Conservation (phyloP, 352 stramenopile species). For the Phytophthora citricola region DNA sequence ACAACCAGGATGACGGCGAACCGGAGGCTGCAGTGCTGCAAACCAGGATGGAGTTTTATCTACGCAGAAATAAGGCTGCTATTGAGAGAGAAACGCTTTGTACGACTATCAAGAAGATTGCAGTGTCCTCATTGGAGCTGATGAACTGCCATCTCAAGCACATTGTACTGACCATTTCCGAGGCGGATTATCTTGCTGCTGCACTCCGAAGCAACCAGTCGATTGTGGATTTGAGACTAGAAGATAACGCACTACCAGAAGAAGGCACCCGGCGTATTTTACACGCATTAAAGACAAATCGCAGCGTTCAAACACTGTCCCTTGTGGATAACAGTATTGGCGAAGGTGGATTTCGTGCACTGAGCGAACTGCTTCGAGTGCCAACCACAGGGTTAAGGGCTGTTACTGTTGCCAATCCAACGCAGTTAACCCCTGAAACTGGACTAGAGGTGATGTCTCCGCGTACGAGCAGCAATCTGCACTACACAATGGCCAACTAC, state of each 20-base stretch:
- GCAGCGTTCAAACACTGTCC: constrained; percentile 28
- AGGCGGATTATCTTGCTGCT: constrained; percentile 38
- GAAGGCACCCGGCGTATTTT: constrained; percentile 44
- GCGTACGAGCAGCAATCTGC: constrained; percentile 33
- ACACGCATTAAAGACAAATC: constrained; percentile 31
- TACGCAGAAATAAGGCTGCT: constrained; percentile 35
- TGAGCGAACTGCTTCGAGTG: constrained; percentile 39
- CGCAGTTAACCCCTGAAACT: constrained; percentile 29
- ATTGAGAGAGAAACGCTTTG: constrained; percentile 20
- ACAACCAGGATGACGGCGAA: constrained; percentile 46
- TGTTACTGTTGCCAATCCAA: constrained; percentile 40
- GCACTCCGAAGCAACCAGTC: constrained; percentile 41
- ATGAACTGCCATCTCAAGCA: constrained; percentile 45
- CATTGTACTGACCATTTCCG: constrained; percentile 42
- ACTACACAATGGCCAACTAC: constrained; percentile 49
- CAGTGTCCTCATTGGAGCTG: constrained; percentile 28
- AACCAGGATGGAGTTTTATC: constrained; percentile 46
- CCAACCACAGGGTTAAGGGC: constrained; percentile 20
- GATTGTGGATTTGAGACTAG: constrained; percentile 38
- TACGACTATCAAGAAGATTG: constrained; percentile 23
- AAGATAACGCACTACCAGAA: constrained; percentile 48
- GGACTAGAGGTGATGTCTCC: constrained; percentile 29
- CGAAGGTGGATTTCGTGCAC: constrained; percentile 40
- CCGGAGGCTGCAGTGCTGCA: constrained; percentile 27
- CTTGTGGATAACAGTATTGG: constrained; percentile 48